Conservation (phyloP, 83 land plant species). For the Picea mariana region DNA sequence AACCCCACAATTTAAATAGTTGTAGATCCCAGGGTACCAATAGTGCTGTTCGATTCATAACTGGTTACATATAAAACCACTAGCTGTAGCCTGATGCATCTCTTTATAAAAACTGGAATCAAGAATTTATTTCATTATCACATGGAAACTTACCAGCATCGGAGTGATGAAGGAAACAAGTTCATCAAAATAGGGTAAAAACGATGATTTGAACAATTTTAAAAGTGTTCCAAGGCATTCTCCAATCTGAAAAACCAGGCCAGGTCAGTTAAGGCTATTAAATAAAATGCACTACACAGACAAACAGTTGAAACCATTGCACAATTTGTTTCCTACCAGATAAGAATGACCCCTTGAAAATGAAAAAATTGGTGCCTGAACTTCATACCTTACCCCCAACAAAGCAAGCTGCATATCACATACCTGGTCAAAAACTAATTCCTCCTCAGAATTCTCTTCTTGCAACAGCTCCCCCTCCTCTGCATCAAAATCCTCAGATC, state of each 20-base stretch:
- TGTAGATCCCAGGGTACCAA: background rate
- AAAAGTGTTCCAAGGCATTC: slow-evolving; percentile 56
- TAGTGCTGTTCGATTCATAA: background rate
- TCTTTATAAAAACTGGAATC: background rate
- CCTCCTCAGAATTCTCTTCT: slow-evolving; percentile 57
- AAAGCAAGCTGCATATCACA: background rate
- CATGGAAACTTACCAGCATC: slow-evolving; percentile 37
- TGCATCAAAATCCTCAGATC: slow-evolving; percentile 58
- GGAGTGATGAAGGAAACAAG: slow-evolving; percentile 53
- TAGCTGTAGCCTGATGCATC: background rate
- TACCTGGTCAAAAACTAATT: slow-evolving; percentile 61
- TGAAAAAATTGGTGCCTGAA: background rate
- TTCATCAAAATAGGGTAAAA: slow-evolving; percentile 53
- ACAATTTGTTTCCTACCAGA: background rate
- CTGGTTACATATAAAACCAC: background rate
- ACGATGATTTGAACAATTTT: slow-evolving; percentile 41
- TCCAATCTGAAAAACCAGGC: slow-evolving; percentile 33
- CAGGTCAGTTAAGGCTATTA: background rate
- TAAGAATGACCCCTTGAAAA: background rate
- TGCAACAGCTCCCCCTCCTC: slow-evolving; percentile 56
- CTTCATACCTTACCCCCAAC: background rate
- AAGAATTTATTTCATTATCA: background rate
- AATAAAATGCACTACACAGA: background rate
- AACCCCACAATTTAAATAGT: background rate
- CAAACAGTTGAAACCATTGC: background rate